Conservation (phyloP, 352 stramenopile genomes). For the Globisporangium solare region DNA sequence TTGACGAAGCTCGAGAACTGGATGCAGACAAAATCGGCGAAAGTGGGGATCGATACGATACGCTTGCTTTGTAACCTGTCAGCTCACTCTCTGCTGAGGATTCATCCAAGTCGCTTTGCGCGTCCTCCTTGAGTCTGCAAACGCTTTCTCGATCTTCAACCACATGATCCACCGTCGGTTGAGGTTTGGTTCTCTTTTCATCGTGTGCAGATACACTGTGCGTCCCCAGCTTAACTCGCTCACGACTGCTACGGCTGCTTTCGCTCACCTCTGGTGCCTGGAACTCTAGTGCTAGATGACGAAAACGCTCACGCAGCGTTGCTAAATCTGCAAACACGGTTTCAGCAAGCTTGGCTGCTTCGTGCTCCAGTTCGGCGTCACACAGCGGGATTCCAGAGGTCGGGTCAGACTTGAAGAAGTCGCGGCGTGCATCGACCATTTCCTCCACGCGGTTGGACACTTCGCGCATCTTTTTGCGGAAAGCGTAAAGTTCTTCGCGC, state of each 20-base stretch:
- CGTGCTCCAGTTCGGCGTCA: slow-evolving; percentile 14
- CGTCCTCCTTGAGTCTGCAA: background rate
- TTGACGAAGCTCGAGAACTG: background rate
- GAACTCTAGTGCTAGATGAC: slow-evolving; percentile 25
- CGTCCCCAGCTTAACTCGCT: background rate
- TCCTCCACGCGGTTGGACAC: slow-evolving; percentile 54
- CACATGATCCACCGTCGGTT: background rate
- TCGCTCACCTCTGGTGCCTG: background rate
- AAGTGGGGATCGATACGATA: background rate
- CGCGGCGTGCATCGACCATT: slow-evolving; percentile 57
- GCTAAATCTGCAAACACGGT: slow-evolving; percentile 45
- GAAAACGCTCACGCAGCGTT: slow-evolving; percentile 32
- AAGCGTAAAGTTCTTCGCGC: slow-evolving; percentile 52
- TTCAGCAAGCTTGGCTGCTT: slow-evolving; percentile 30
- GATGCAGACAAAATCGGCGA: background rate
- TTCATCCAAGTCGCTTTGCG: background rate
- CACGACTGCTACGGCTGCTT: background rate
- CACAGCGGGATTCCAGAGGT: slow-evolving; percentile 31
- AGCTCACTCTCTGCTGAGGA: background rate
- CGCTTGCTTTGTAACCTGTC: background rate
- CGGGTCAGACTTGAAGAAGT: slow-evolving; percentile 52
- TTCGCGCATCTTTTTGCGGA: slow-evolving; percentile 58
- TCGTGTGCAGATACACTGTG: background rate
- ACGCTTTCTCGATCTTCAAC: background rate
- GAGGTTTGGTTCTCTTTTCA: background rate